phyloP scores from a whole-genome alignment of 805 yeast species.

The Pachysolen tannophilus region DNA sequence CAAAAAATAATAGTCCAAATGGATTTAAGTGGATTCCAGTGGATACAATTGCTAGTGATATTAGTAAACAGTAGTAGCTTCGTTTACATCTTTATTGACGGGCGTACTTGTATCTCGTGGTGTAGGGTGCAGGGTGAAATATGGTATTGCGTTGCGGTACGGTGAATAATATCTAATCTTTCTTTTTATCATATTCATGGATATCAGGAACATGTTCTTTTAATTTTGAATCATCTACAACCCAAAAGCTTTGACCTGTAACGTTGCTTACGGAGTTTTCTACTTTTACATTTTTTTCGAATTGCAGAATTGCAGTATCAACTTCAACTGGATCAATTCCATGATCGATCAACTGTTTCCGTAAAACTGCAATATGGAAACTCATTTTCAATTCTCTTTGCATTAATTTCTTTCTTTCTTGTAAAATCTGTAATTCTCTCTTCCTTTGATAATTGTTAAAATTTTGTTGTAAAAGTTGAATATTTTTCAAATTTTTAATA shows the following conservation, averaged over 20 bases:
- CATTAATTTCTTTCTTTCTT: conserved; percentile 40
- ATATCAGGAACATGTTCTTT: conserved; percentile 49
- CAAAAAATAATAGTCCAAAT: too few species aligned
- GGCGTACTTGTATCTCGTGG: too few species aligned
- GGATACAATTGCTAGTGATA: too few species aligned
- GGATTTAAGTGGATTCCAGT: too few species aligned
- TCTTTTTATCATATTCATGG: conserved; percentile 49
- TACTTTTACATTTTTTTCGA: conserved; percentile 50
- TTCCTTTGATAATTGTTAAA: conserved; percentile 43
- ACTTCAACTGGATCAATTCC: conserved; percentile 53
- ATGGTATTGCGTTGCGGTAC: too few species aligned
- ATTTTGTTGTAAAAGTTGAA: conserved; percentile 35
- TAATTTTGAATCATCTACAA: conserved; percentile 41
- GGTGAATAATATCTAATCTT: too few species aligned
- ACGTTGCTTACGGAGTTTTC: conserved; percentile 49
- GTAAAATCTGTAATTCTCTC: conserved; percentile 41
- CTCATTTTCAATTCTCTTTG: conserved; percentile 51
- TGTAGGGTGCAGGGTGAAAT: too few species aligned
- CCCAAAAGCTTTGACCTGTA: conserved; percentile 50
- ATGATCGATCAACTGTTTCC: conserved; percentile 49
- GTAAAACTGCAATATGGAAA: conserved; percentile 56
- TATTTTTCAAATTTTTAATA: conserved; percentile 20
- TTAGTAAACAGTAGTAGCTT: too few species aligned
- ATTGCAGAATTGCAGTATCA: conserved; percentile 44
- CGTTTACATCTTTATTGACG: too few species aligned